These are phyloP conservation scores for Xylaria sp. DNA, from an alignment of 2,329 filamentous ascomycete genomes.

Conservation along the genomic window DNA sequence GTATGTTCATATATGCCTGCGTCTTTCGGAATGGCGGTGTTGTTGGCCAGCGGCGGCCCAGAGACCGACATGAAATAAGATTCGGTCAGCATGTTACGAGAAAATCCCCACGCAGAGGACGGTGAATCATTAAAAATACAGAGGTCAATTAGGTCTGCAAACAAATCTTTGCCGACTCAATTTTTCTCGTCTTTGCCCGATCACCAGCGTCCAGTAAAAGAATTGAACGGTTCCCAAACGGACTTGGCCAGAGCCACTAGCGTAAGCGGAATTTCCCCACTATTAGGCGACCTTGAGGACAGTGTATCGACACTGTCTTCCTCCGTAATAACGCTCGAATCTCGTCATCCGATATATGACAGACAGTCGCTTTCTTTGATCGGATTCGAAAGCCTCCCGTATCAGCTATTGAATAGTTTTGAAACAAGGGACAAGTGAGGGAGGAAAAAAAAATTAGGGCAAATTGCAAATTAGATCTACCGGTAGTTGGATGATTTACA, in stretches of 20 bases:
- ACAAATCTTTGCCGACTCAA: background rate
- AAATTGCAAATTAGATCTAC: background rate
- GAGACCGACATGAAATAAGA: constrained; percentile 68
- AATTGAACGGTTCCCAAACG: constrained; percentile 25
- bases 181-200: constrained; percentile 21
- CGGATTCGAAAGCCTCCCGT: background rate
- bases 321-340: background rate
- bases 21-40: constrained; percentile 76
- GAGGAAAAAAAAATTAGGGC: background rate
- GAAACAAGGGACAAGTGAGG: constrained; percentile 5
- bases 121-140: no score
- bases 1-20: constrained; percentile 88
- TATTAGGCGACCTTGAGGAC: background rate
- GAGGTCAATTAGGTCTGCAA: no score
- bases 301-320: background rate
- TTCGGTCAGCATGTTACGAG: constrained; percentile 64
- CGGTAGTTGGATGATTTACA: background rate
- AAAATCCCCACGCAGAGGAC: background rate
- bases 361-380: background rate
- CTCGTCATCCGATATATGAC: background rate
- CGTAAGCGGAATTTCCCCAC: constrained; percentile 5
- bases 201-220: constrained; percentile 17
- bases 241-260: constrained; percentile 3
- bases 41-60: constrained; percentile 67
- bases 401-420: constrained; percentile 5